Evolutionary conservation across 495 filamentous ascomycete species (phyloP).

Genomic region (Aspergillus taichungensis): DNA sequence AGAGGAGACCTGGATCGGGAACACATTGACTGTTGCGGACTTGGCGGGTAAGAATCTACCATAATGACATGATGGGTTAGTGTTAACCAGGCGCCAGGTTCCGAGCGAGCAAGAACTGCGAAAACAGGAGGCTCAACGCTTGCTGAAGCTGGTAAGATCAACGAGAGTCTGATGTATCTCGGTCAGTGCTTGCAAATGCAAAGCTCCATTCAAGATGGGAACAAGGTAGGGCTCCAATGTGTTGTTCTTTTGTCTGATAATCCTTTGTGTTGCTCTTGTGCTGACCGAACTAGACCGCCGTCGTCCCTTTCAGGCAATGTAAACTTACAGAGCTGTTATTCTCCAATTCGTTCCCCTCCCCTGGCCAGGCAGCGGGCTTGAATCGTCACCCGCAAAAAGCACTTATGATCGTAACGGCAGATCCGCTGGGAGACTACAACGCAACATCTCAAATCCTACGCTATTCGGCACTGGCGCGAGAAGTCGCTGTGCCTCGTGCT

Average conservation of each 20-base stretch:
- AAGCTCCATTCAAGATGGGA: slow-evolving; percentile 61
- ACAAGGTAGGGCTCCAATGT: slow-evolving; percentile 51
- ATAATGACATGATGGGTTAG: neutral
- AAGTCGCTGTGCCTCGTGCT: slow-evolving; percentile 85
- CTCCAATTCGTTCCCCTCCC: slow-evolving; percentile 82
- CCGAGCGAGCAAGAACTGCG: slow-evolving; percentile 84
- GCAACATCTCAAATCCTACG: slow-evolving; percentile 92
- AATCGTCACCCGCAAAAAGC: slow-evolving; percentile 69
- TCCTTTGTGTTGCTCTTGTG: neutral
- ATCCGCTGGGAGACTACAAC: slow-evolving; percentile 90
- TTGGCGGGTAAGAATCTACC: slow-evolving; percentile 54
- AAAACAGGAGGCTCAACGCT: slow-evolving; percentile 90
- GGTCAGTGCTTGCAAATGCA: slow-evolving; percentile 97
- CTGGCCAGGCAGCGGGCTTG: slow-evolving; percentile 41
- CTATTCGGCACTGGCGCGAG: slow-evolving; percentile 87
- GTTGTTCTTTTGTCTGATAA: no score
- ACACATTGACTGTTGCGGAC: slow-evolving; percentile 83
- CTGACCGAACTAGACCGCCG: slow-evolving; percentile 45
- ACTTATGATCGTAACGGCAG: slow-evolving; percentile 94
- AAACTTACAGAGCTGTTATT: slow-evolving; percentile 95
- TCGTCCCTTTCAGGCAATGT: slow-evolving; percentile 91
- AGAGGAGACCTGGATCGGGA: slow-evolving; percentile 62
- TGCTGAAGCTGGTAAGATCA: slow-evolving; percentile 94
- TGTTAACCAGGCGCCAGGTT: slow-evolving; percentile 40
- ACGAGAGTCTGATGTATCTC: slow-evolving; percentile 95